phyloP scores from a whole-genome alignment of 2,329 filamentous ascomycete species.

The Aspergillus calidoustus region DNA sequence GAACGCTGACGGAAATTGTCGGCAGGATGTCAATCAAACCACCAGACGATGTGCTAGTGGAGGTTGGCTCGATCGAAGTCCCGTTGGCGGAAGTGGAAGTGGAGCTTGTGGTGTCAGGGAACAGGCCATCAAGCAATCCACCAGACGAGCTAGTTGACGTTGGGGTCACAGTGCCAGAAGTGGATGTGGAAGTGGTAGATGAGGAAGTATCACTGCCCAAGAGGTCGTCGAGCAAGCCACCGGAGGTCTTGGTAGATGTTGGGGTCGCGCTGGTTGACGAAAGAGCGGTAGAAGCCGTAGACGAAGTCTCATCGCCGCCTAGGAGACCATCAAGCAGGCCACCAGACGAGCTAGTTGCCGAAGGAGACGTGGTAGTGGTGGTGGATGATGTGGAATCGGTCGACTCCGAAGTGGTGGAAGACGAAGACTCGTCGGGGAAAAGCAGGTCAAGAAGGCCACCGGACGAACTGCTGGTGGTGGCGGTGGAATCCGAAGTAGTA shows the following conservation, averaged over 20 bases:
- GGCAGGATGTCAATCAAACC: slow-evolving; percentile 18
- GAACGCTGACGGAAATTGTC: slow-evolving; percentile 35
- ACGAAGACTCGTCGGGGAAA: background rate
- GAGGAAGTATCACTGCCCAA: background rate
- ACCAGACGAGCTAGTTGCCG: slow-evolving; percentile 4
- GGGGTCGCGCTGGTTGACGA: background rate
- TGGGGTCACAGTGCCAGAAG: background rate
- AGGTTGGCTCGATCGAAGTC: background rate
- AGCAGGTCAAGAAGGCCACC: slow-evolving; percentile 1
- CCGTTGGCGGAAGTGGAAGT: background rate
- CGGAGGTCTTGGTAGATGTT: slow-evolving; percentile 7
- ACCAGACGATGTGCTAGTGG: slow-evolving; percentile 3
- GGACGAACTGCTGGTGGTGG: background rate
- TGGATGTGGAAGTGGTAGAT: background rate
- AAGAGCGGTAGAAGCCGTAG: background rate
- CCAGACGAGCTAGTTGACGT: slow-evolving; percentile 2
- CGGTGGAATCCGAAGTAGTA: slow-evolving; percentile 4
- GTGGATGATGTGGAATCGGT: background rate
- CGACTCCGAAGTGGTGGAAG: background rate
- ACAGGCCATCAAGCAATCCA: background rate
- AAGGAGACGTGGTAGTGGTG: background rate
- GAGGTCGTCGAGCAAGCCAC: slow-evolving; percentile 1
- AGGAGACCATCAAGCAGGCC: slow-evolving; percentile 1
- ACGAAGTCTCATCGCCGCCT: slow-evolving; percentile 2
- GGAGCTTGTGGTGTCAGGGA: background rate